Percentiles rank a stretch among this genome's conserved stretches.
Evolutionary conservation across 2,329 filamentous ascomycete species (phyloP).

Genomic region (Epichloe brachyelytri): DNA sequence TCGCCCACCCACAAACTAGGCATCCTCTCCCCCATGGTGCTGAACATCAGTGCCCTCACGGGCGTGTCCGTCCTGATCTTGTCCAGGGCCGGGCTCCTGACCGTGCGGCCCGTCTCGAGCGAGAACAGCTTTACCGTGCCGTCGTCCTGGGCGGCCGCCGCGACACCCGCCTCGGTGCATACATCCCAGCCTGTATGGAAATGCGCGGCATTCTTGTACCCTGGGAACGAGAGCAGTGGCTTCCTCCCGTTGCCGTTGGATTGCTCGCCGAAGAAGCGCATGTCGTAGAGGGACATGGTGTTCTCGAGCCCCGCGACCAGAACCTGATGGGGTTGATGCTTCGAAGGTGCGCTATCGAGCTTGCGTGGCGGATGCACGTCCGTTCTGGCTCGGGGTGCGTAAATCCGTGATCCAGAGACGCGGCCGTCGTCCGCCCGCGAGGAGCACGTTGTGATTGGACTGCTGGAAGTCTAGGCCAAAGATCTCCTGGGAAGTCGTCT

Average conservation of each 20-base stretch:
- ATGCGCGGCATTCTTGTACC: conserved; percentile 36
- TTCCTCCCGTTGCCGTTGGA: conserved; percentile 11
- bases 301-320: conserved; percentile 38
- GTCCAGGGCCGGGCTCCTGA: conserved; percentile 19
- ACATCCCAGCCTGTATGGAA: conserved; percentile 40
- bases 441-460: conserved; percentile 30
- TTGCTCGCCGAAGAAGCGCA: conserved; percentile 27
- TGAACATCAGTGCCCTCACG: conserved; percentile 32
- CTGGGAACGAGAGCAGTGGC: conserved; percentile 35
- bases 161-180: conserved; percentile 30
- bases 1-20: conserved; percentile 35
- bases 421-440: conserved; percentile 38
- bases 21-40: conserved; percentile 29
- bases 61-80: conserved; percentile 16
- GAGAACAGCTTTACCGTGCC: conserved; percentile 37
- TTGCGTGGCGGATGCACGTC: conserved; percentile 23
- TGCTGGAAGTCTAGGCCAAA: conserved; percentile 36
- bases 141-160: conserved; percentile 41
- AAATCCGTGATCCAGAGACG: conserved; percentile 33
- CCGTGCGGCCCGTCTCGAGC: conserved; percentile 27
- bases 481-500: conserved; percentile 21
- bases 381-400: conserved; percentile 23
- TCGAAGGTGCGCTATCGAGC: conserved; percentile 35
- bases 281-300: conserved; percentile 42
- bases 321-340: conserved; percentile 35